Conservation (phyloP, 169 alveolate species). For the Miamiensis avidus region DNA sequence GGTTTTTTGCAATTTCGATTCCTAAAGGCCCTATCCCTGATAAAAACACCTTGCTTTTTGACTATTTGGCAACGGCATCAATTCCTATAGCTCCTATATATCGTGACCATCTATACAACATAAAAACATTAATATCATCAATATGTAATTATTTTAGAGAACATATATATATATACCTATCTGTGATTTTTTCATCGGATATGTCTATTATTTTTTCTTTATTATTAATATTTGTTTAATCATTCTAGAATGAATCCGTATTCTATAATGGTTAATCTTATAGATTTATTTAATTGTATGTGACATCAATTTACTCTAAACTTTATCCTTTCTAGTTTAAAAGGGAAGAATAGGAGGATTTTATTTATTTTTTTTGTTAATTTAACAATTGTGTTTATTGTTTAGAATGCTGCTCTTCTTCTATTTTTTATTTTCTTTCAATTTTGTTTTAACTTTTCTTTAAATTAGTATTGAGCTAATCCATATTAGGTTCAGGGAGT, state of each 20-base stretch:
- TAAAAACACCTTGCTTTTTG: constrained; percentile 64
- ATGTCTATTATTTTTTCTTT: too few species aligned
- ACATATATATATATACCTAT: too few species aligned
- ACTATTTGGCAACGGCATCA: constrained; percentile 82
- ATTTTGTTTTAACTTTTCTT: not conserved
- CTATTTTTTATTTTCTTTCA: too few species aligned
- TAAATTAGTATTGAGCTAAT: not conserved
- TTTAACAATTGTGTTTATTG: constrained; percentile 10
- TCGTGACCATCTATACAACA: constrained; percentile 78
- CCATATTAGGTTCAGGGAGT: constrained; percentile 40
- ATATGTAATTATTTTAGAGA: too few species aligned
- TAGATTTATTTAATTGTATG: too few species aligned
- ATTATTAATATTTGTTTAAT: too few species aligned
- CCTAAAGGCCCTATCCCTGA: constrained; percentile 79
- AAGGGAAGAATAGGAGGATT: too few species aligned
- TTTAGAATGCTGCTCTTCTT: constrained; percentile 19
- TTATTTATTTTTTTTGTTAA: constrained; percentile 14
- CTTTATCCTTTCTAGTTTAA: constrained; percentile 21
- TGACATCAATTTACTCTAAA: constrained; percentile 23
- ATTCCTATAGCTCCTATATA: constrained; percentile 90
- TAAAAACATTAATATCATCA: too few species aligned
- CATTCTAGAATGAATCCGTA: too few species aligned
- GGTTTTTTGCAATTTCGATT: constrained; percentile 83
- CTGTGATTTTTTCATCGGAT: constrained; percentile 78
- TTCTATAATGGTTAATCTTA: too few species aligned